Base-by-base conservation (phyloP, 148 eudicot genomes). In the Spergularia marina region DNA sequence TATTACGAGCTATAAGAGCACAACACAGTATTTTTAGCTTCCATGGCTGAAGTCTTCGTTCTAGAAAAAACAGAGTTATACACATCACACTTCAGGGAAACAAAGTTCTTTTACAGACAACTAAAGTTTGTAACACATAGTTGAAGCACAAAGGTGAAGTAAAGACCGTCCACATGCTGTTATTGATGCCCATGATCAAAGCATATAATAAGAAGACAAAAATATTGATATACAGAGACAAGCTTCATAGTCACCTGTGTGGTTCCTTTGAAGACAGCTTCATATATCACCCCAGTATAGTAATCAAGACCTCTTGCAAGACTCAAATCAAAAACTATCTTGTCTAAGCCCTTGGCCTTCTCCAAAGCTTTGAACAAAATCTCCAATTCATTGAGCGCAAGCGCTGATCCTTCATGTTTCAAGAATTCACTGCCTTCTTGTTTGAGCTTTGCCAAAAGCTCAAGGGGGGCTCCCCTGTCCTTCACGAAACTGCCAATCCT, bases 231-330 rank as follows among this genome's bases (percentile, higher is more conserved):
- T 53, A 39, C 17, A 17, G 34, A 56, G 41, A 15, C 13, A 12
- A 54, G 64, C 12, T 60, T 74, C 57, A 80, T 20, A 7, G 20
- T 72, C 77, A 95, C 99, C 99, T 96, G 98, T 30, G 90, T 85
- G 65, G 94, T 85, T 53, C 98, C 99, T 82, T 92, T 92, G 68
- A 92, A 89, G 79, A 87, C 94, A 82, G 94, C 97, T 86, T 96
- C 99, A 74, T 81, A 96, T 81, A 96, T 87, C 82, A 96, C 94
- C 61, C 99, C 99, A 53, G 98, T 96, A 74, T 96, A 96, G 79
- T 96, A 96, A 70, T 96, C 99, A 77, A 96, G 97, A 69, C 99
- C 99, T 82, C 99, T 88, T 65, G 98, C 99, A 80, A 96, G 94
- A 80, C 99, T 92, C 80, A 96, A 74, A 85, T 96, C 99, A 71